Evolutionary conservation across 495 filamentous ascomycete genomes (phyloP).

Genomic region (Xylaria intraflava): DNA sequence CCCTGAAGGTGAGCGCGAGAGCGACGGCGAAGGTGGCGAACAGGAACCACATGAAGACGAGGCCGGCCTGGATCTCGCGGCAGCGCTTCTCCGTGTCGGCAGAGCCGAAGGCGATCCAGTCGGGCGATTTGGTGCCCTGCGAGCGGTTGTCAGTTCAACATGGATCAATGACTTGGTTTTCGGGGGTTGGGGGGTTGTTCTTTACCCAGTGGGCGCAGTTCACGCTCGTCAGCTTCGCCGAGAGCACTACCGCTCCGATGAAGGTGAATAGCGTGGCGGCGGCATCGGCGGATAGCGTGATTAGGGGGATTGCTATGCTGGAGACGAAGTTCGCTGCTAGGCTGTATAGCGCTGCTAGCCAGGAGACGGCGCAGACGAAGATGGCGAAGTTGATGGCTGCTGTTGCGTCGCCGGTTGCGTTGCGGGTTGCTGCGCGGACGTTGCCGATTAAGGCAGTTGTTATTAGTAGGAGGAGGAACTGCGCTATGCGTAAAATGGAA

Average conservation of each 20-base stretch:
- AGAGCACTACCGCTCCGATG: constrained; percentile 39
- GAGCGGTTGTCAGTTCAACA: constrained; percentile 4
- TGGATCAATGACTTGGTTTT: neutral
- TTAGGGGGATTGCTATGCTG: constrained; percentile 29
- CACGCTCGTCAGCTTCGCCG: constrained; percentile 38
- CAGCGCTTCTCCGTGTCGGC: constrained; percentile 38
- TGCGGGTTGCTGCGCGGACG: constrained; percentile 38
- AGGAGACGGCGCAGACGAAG: constrained; percentile 41
- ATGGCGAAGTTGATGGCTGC: constrained; percentile 46
- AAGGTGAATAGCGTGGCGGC: constrained; percentile 38
- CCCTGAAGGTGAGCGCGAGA: constrained; percentile 28
- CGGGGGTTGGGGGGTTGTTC: neutral
- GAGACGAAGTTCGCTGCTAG: constrained; percentile 28
- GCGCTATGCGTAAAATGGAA: constrained; percentile 31
- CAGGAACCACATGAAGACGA: constrained; percentile 46
- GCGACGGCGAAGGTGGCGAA: constrained; percentile 32
- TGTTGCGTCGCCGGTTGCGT: constrained; percentile 28
- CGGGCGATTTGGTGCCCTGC: constrained; percentile 18
- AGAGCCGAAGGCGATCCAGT: constrained; percentile 45
- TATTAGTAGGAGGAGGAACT: constrained; percentile 39
- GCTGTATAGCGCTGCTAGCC: constrained; percentile 35
- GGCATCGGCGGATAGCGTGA: constrained; percentile 34
- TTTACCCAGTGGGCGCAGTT: constrained; percentile 33
- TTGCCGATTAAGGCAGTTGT: constrained; percentile 45
- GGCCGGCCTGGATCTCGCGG: constrained; percentile 44